A percentile compares a stretch with the other conserved stretches of the same genome.
Evolutionary conservation across 2,329 filamentous ascomycete species (phyloP).

Genomic region (Ambrosiella cleistominuta): DNA sequence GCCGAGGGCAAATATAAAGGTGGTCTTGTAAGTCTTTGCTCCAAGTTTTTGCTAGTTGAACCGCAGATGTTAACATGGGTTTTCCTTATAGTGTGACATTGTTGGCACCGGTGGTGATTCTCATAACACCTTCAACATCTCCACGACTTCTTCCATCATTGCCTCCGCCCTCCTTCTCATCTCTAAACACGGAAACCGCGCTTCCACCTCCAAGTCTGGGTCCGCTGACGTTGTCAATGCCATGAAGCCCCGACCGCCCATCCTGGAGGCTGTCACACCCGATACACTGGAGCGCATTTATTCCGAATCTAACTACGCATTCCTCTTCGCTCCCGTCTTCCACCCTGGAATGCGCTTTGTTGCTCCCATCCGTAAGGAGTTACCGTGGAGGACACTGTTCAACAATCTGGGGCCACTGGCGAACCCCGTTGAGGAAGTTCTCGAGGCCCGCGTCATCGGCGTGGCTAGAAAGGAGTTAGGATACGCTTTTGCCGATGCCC

Average conservation of each 20-base stretch:
- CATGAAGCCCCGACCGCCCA: conserved; percentile 53
- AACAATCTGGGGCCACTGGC: conserved; percentile 86
- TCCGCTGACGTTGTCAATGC: conserved; percentile 78
- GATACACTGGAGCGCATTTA: conserved; percentile 57
- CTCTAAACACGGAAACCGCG: conserved; percentile 90
- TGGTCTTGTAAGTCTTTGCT: conserved; percentile 48
- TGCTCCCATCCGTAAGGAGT: conserved; percentile 65
- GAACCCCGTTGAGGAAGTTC: conserved; percentile 67
- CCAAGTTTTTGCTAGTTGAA: neutral
- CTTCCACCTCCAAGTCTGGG: conserved; percentile 87
- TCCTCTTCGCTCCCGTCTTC: conserved; percentile 90
- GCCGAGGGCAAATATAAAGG: conserved; percentile 62
- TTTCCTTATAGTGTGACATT: conserved; percentile 54
- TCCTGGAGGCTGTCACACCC: conserved; percentile 57
- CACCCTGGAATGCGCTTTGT: conserved; percentile 89
- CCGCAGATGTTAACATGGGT: conserved; percentile 1
- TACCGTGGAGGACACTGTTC: conserved; percentile 94
- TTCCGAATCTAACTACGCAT: conserved; percentile 70
- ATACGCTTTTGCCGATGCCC: conserved; percentile 71
- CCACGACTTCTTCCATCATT: conserved; percentile 83
- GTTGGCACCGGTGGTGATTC: conserved; percentile 93
- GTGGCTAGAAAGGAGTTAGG: conserved; percentile 79
- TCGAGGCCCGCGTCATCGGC: conserved; percentile 86
- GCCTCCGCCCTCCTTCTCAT: conserved; percentile 71
- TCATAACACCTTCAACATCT: conserved; percentile 97